Percentiles rank a stretch among this genome's conserved stretches.
phyloP scores from a whole-genome alignment of 345 rosid genomes.

The Capsella bursapastoris region DNA sequence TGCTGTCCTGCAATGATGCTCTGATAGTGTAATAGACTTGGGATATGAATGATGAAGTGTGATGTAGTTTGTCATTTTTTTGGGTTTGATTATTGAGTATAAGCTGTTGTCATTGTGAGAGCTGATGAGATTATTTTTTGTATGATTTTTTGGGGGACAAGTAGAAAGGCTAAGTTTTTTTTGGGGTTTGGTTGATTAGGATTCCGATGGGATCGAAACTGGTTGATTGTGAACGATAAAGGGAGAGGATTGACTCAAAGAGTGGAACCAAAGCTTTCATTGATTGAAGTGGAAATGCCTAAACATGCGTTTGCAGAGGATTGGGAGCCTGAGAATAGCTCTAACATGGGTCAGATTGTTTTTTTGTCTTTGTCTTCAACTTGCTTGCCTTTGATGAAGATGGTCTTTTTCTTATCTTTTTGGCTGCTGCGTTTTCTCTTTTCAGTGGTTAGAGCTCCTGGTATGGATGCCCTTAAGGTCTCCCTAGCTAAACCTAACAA shows the following conservation, averaged over 20 bases:
- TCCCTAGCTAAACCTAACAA: slow-evolving; percentile 54
- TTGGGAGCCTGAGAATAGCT: slow-evolving; percentile 61
- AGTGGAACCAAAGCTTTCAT: slow-evolving; percentile 85
- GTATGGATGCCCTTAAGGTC: slow-evolving; percentile 70
- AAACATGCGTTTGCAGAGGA: slow-evolving; percentile 60
- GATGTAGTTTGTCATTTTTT: too few species aligned
- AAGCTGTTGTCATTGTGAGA: slow-evolving; percentile 1
- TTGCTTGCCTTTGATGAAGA: slow-evolving; percentile 8
- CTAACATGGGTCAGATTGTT: slow-evolving; percentile 60
- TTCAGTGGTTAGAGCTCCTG: slow-evolving; percentile 79
- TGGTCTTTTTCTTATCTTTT: slow-evolving; percentile 6
- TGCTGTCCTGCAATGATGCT: not conserved
- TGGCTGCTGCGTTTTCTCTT: not conserved
- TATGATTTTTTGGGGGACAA: not conserved
- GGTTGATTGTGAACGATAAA: slow-evolving; percentile 74
- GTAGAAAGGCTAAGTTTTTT: not conserved
- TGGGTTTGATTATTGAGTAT: too few species aligned
- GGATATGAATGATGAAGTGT: not conserved
- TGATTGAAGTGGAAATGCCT: slow-evolving; percentile 69
- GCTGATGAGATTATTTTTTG: not conserved
- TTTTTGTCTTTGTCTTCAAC: not conserved
- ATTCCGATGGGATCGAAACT: slow-evolving; percentile 86
- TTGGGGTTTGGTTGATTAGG: slow-evolving; percentile 50
- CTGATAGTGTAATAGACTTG: not conserved
- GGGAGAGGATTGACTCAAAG: slow-evolving; percentile 90